These are phyloP conservation scores for Nissolia schottii DNA, from an alignment of 306 rosid genomes.

Conservation along the genomic window DNA sequence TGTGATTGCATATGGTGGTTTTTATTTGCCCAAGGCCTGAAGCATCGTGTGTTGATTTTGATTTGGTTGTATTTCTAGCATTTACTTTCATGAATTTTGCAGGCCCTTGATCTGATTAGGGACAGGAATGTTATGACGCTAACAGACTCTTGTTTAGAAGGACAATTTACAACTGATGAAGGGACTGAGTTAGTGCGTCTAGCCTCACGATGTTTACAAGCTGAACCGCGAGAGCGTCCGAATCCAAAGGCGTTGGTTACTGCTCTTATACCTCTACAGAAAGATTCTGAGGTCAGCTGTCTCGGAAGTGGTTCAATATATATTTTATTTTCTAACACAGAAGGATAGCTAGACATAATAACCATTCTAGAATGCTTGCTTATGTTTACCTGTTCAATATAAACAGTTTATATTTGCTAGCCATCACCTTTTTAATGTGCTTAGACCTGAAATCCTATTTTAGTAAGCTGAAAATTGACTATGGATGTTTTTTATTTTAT, in stretches of 20 bases:
- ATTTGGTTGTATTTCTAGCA: slow-evolving; percentile 21
- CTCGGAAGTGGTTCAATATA: slow-evolving; percentile 9
- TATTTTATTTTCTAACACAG: not conserved
- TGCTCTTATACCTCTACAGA: slow-evolving; percentile 85
- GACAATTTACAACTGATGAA: slow-evolving; percentile 84
- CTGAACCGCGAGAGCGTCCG: slow-evolving; percentile 96
- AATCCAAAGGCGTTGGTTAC: slow-evolving; percentile 79
- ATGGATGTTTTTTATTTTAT: slow-evolving; percentile 25
- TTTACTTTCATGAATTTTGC: slow-evolving; percentile 26
- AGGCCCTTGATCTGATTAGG: slow-evolving; percentile 95
- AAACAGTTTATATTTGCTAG: not conserved
- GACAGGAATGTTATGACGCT: slow-evolving; percentile 84
- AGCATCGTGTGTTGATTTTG: slow-evolving; percentile 11
- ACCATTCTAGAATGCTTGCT: not conserved
- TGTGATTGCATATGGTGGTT: not conserved
- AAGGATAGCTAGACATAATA: slow-evolving; percentile 1
- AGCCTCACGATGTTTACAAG: slow-evolving; percentile 87
- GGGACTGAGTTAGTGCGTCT: slow-evolving; percentile 89
- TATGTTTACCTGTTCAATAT: not conserved
- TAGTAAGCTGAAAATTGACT: slow-evolving; percentile 25
- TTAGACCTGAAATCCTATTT: slow-evolving; percentile 11
- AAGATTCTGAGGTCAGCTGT: slow-evolving; percentile 73
- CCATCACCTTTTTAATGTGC: slow-evolving; percentile 1
- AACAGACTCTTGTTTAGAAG: slow-evolving; percentile 94
- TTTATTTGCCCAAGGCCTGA: not conserved